Evolutionary conservation across 352 stramenopile genomes (phyloP).

Genomic region (Globisporangium abappressorium): DNA sequence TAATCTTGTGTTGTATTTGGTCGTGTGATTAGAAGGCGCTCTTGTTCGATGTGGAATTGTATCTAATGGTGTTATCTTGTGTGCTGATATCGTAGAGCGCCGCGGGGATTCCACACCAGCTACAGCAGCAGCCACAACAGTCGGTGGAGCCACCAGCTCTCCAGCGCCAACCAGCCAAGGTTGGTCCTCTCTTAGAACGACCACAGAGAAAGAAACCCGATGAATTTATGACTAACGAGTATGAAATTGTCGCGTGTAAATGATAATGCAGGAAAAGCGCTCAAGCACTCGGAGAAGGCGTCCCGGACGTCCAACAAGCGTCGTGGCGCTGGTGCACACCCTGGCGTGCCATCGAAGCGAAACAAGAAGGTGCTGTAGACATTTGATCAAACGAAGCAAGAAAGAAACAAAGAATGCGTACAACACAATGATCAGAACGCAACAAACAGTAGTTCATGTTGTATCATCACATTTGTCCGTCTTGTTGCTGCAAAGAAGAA

Average conservation of each 20-base stretch:
- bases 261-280: conserved; percentile 34
- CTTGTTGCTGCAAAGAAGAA: too few species aligned
- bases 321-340: conserved; percentile 24
- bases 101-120: conserved; percentile 24
- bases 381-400: too few species aligned
- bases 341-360: conserved; percentile 43
- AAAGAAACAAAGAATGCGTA: too few species aligned
- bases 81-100: conserved; percentile 23
- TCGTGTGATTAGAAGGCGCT: not conserved
- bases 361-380: conserved; percentile 56
- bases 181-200: conserved; percentile 3
- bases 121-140: conserved; percentile 6
- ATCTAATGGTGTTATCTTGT: not conserved
- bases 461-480: too few species aligned
- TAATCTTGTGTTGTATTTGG: not conserved
- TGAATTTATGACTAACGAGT: too few species aligned
- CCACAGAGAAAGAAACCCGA: too few species aligned
- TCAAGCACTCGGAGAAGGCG: conserved; percentile 56
- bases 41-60: not conserved
- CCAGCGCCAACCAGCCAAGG: conserved; percentile 36
- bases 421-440: too few species aligned
- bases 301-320: conserved; percentile 41
- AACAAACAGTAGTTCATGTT: too few species aligned
- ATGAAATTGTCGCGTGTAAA: too few species aligned
- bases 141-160: conserved; percentile 14